Evolutionary conservation across 148 eudicot genomes (phyloP), one percentile per base, ranked within the genome.

Genomic region (Cornus florida): DNA sequence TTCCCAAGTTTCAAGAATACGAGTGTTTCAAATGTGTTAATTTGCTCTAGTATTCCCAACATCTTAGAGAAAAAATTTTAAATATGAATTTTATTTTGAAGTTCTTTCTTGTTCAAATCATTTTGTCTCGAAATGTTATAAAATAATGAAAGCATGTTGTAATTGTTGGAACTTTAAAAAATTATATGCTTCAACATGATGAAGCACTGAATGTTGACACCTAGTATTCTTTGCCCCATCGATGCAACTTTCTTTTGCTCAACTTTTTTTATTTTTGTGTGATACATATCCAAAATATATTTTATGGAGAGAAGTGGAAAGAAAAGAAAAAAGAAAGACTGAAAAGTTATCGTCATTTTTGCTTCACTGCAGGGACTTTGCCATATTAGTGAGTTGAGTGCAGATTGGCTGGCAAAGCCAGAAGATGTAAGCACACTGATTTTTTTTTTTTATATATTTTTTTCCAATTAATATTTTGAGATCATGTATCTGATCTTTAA

Each of bases 321-420:
- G 48, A 43, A 6, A 43, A 43, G 48, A 43, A 6, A 43, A 43
- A 6, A 7, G 48, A 43, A 43, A 43, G 48, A 43, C 48, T 43
- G 1, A 43, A 43, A 43, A 6, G 48, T 43, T 43, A 9, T 43
- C 48, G 6, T 43, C 10, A 6, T 6, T 43, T 43, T 43, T 43
- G 4, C 67, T 76, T 74, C 48, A 28, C 32, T 85, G 84, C 92
- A 96, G 99, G 99, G 99, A 78, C 98, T 97, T 66, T 97, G 98
- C 91, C 99, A 97, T 87, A 90, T 97, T 75, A 97, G 99, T 81
- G 99, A 97, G 83, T 72, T 97, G 87, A 97, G 94, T 82, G 83
- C 94, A 64, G 81, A 85, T 81, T 97, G 88, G 89, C 89, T 97
- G 77, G 88, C 91, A 13, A 97, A 94, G 86, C 82, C 99, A 41